These are phyloP conservation scores for Tricholoma flavovirens DNA, from an alignment of 768 basidiomycete genomes.

Conservation along the genomic window DNA sequence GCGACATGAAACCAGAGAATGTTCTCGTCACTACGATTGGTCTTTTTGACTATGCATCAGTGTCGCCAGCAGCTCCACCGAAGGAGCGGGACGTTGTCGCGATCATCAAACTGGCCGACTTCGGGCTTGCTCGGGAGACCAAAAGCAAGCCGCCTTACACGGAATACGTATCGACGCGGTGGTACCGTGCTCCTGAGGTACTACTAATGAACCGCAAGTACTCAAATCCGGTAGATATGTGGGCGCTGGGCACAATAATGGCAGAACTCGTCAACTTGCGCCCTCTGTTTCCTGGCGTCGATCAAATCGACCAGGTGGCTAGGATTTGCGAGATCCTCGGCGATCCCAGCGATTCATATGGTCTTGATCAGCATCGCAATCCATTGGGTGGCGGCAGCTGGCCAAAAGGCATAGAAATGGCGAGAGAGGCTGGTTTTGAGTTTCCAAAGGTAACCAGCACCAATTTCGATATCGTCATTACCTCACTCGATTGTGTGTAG, in stretches of 20 bases:
- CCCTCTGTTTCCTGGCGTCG: slow-evolving; percentile 91
- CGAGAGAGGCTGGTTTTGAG: slow-evolving; percentile 74
- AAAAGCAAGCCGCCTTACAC: slow-evolving; percentile 89
- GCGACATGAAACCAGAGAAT: slow-evolving; percentile 99
- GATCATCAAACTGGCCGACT: slow-evolving; percentile 97
- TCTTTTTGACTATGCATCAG: slow-evolving; percentile 81
- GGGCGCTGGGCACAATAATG: slow-evolving; percentile 98
- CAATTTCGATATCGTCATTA: slow-evolving; percentile 5
- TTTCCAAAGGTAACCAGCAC: slow-evolving; percentile 77
- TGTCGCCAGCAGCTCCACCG: slow-evolving; percentile 62
- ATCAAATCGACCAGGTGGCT: slow-evolving; percentile 88
- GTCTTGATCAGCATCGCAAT: slow-evolving; percentile 62
- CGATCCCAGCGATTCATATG: slow-evolving; percentile 83
- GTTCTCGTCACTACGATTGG: slow-evolving; percentile 97
- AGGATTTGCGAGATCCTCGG: slow-evolving; percentile 91
- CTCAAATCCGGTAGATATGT: slow-evolving; percentile 97
- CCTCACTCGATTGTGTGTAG: slow-evolving; percentile 30
- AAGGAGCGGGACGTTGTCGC: slow-evolving; percentile 92
- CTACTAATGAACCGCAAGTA: slow-evolving; percentile 88
- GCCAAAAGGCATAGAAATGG: slow-evolving; percentile 82
- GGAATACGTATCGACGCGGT: slow-evolving; percentile 98
- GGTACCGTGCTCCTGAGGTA: slow-evolving; percentile 99
- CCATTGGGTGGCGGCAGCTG: slow-evolving; percentile 84
- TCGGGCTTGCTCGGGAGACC: slow-evolving; percentile 92
- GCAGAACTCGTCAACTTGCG: slow-evolving; percentile 93